phyloP scores from a whole-genome alignment of 805 yeast species.

The Wickerhamomyces bovis region DNA sequence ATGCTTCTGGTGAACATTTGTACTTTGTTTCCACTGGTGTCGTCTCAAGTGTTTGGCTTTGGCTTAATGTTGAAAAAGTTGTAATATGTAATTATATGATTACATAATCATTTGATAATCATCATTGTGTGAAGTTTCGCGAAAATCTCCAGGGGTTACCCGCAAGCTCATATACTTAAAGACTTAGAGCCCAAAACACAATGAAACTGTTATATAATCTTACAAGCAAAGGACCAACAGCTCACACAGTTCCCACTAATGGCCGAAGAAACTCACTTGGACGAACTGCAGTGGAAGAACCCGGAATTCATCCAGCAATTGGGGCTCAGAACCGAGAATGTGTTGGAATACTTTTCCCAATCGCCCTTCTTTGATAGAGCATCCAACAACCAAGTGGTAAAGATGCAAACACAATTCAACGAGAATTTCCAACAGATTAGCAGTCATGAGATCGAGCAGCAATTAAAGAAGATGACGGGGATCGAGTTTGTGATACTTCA shows the following conservation, averaged over 20 bases:
- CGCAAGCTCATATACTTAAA: no score
- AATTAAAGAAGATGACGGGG: conserved; percentile 75
- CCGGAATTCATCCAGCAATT: conserved; percentile 95
- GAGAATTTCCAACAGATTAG: conserved; percentile 31
- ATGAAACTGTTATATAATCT: no score
- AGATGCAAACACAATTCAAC: conserved; percentile 91
- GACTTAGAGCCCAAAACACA: conserved; percentile 4
- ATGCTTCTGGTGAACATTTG: conserved; percentile 1
- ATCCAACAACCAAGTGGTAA: conserved; percentile 88
- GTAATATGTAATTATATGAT: no score
- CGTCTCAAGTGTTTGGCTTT: no score
- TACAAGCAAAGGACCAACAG: no score
- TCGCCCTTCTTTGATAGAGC: conserved; percentile 94
- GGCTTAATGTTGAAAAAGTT: background rate
- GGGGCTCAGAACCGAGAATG: conserved; percentile 84
- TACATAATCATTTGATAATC: no score
- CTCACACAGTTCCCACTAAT: conserved; percentile 4
- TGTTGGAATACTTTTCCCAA: conserved; percentile 85
- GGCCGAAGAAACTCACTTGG: conserved; percentile 40
- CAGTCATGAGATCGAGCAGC: conserved; percentile 39
- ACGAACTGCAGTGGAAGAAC: conserved; percentile 93
- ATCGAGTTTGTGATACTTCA: conserved; percentile 72
- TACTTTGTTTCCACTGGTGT: no score
- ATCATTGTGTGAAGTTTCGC: background rate
- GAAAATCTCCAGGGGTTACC: background rate